Percentiles rank a stretch among this genome's conserved stretches.
Conservation (phyloP, 176 grass and related monocot species). For the maize (Zea mays) region Zm-B73-REFERENCE-NAM-5.0 NC_050096.1:20279001-20279500, state of each 20-base stretch:
- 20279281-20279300: slow-evolving; percentile 53
- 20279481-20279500: no score
- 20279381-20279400: slow-evolving; percentile 34
- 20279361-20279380: slow-evolving; percentile 25
- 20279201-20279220: slow-evolving; percentile 10
- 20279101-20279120: not conserved
- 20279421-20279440: slow-evolving; percentile 32
- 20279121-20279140: no score
- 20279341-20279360: slow-evolving; percentile 42
- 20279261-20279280: slow-evolving; percentile 59
- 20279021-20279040: slow-evolving; percentile 56
- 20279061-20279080: not conserved
- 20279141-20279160: no score
- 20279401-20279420: slow-evolving; percentile 56
- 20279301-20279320: slow-evolving; percentile 37
- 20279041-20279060: slow-evolving; percentile 19
- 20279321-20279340: slow-evolving; percentile 31
- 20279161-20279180: no score
- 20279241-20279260: slow-evolving; percentile 27
- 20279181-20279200: no score
- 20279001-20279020: slow-evolving; percentile 71
- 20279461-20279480: slow-evolving; percentile 39
- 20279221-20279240: slow-evolving; percentile 55
- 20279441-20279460: slow-evolving; percentile 18
- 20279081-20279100: slow-evolving; percentile 50